Conservation (phyloP, 1,284 basidiomycete species). For the Pascua guehoae region DNA sequence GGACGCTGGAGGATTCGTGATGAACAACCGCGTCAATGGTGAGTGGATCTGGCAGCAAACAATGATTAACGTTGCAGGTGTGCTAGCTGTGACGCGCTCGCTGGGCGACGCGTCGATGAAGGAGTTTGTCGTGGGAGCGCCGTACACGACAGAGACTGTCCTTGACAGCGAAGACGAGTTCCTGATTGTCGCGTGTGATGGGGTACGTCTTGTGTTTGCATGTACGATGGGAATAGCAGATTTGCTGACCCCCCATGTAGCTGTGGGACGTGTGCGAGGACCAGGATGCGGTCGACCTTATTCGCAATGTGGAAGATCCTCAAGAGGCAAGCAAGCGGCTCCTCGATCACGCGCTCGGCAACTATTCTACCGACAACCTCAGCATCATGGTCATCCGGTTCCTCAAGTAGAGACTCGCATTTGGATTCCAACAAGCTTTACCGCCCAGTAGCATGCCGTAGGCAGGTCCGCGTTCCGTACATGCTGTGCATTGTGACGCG, state of each 20-base stretch:
- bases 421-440: too few species aligned
- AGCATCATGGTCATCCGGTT: conserved; percentile 19
- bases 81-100: conserved; percentile 92
- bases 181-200: conserved; percentile 94
- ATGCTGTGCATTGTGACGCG: too few species aligned
- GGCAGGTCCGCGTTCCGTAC: too few species aligned
- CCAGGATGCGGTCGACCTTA: conserved; percentile 84
- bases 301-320: conserved; percentile 70
- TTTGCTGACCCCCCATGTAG: conserved; percentile 52
- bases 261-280: conserved; percentile 96
- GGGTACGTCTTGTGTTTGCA: conserved; percentile 59
- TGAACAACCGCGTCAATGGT: conserved; percentile 96
- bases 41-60: conserved; percentile 9
- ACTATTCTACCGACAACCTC: conserved; percentile 42
- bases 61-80: conserved; percentile 52
- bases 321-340: conserved; percentile 76
- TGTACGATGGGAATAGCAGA: too few species aligned
- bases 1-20: conserved; percentile 96
- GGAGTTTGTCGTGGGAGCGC: conserved; percentile 96
- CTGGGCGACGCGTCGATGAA: conserved; percentile 98
- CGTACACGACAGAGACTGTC: conserved; percentile 95
- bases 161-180: conserved; percentile 89
- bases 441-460: not conserved
- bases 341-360: conserved; percentile 77
- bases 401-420: not conserved